Evolutionary conservation across 192 early-diverging fungal species (phyloP).

Genomic region (Coemansia biformis): DNA sequence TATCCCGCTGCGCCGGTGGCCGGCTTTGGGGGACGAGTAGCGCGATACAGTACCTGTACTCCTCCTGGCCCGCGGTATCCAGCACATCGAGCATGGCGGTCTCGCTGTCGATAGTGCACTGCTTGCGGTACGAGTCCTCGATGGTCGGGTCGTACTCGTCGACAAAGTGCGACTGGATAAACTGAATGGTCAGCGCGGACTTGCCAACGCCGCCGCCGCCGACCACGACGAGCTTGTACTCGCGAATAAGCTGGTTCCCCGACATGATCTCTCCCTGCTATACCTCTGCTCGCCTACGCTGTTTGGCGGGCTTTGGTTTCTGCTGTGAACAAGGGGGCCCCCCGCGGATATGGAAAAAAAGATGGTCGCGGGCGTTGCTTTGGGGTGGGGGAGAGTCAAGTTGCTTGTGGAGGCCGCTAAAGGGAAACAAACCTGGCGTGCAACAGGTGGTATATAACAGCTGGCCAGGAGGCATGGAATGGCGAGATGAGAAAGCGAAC

Average conservation of each 20-base stretch:
- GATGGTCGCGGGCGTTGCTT: too few relatives aligned
- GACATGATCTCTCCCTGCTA: conserved; percentile 36
- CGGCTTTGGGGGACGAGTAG: background rate
- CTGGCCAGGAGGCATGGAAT: too few relatives aligned
- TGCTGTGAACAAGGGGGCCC: background rate
- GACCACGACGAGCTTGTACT: conserved; percentile 77
- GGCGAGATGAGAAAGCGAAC: too few relatives aligned
- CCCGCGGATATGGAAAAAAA: too few relatives aligned
- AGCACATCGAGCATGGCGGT: conserved; percentile 86
- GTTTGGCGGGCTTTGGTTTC: too few relatives aligned
- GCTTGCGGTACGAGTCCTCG: conserved; percentile 98
- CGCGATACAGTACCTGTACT: conserved; percentile 59
- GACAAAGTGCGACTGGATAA: conserved; percentile 77
- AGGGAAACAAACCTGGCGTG: too few relatives aligned
- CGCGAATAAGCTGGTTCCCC: conserved; percentile 49
- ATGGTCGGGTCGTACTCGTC: conserved; percentile 96
- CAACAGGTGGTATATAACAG: too few relatives aligned
- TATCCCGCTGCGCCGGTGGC: too few relatives aligned
- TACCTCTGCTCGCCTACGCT: too few relatives aligned
- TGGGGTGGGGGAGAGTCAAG: too few relatives aligned
- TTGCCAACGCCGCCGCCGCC: conserved; percentile 83
- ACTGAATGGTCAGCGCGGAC: conserved; percentile 78
- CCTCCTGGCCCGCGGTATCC: conserved; percentile 95
- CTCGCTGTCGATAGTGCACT: conserved; percentile 86
- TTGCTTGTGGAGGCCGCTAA: too few relatives aligned